Percentiles rank a stretch among this genome's conserved stretches.
These are phyloP conservation scores for Trametes meyenii DNA, from an alignment of 768 basidiomycete genomes.

Conservation along the genomic window DNA sequence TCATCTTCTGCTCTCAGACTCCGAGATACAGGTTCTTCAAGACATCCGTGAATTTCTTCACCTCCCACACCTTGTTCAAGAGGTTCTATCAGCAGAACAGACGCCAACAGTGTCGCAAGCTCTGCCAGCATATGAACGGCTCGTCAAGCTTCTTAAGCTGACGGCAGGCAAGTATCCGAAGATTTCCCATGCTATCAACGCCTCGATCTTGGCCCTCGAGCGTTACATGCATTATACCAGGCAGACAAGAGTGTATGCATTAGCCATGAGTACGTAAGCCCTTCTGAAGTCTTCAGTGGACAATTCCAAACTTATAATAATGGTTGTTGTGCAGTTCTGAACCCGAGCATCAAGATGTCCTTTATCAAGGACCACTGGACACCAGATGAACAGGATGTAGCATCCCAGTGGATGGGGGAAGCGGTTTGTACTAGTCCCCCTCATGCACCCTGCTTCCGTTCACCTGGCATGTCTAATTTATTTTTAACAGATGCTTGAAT, in stretches of 20 bases:
- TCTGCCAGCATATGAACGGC: constrained; percentile 37
- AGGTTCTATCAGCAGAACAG: constrained; percentile 38
- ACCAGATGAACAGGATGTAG: not conserved
- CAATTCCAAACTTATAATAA: not conserved
- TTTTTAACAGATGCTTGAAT: not conserved
- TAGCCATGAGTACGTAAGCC: constrained; percentile 2
- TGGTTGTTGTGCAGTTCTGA: not conserved
- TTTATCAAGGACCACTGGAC: not conserved
- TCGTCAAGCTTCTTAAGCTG: constrained; percentile 26
- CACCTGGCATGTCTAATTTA: not conserved
- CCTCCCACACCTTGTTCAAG: constrained; percentile 36
- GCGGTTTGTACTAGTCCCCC: not conserved
- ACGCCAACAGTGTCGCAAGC: constrained; percentile 39
- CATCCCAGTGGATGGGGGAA: not conserved
- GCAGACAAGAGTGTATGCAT: not conserved
- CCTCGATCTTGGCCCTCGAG: not conserved
- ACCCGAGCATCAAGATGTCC: constrained; percentile 1
- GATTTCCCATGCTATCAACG: not conserved
- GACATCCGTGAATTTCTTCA: constrained; percentile 36
- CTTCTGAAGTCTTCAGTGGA: not conserved
- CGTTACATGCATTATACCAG: constrained; percentile 1
- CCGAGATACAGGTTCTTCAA: constrained; percentile 21
- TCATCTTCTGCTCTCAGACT: not conserved
- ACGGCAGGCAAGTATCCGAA: not conserved
- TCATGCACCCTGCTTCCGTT: not conserved